A percentile compares a stretch with the other conserved stretches of the same genome.
These are phyloP conservation scores for Protomyces arabidopsidicola DNA, from an alignment of 1,139 yeast species.

Conservation along the genomic window DNA sequence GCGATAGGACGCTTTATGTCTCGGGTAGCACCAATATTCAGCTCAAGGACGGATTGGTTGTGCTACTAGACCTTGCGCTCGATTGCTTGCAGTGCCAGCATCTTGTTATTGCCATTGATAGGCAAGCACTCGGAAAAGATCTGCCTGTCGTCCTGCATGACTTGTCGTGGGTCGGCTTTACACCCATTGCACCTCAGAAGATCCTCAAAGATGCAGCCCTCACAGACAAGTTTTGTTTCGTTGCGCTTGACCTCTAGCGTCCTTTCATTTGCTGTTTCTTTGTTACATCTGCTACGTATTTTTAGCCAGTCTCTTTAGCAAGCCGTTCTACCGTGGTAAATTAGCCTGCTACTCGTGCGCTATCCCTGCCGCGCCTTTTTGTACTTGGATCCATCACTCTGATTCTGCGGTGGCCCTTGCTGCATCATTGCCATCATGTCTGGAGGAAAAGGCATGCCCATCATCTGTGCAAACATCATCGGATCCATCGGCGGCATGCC, in stretches of 20 bases:
- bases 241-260: slow-evolving; percentile 9
- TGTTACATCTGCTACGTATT: too few relatives aligned
- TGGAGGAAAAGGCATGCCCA: not conserved
- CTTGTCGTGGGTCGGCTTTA: slow-evolving; percentile 20
- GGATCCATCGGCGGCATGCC: slow-evolving; percentile 1
- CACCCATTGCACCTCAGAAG: slow-evolving; percentile 5
- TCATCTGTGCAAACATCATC: not conserved
- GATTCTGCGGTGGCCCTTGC: not conserved
- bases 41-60: slow-evolving; percentile 21
- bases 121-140: not conserved
- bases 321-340: too few relatives aligned
- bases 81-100: slow-evolving; percentile 22
- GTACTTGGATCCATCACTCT: not conserved
- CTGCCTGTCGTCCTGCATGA: slow-evolving; percentile 8
- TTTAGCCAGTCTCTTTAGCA: too few relatives aligned
- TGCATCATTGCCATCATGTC: not conserved
- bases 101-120: slow-evolving; percentile 7
- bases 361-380: not conserved
- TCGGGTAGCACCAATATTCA: slow-evolving; percentile 15
- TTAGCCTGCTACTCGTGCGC: not conserved
- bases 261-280: not conserved
- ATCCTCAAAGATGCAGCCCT: slow-evolving; percentile 2
- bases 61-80: slow-evolving; percentile 10
- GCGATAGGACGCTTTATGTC: slow-evolving; percentile 14
- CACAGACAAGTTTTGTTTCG: slow-evolving; percentile 2